These are phyloP conservation scores for Taiozyma sp. DNA, from an alignment of 1,139 yeast genomes.

Conservation along the genomic window DNA sequence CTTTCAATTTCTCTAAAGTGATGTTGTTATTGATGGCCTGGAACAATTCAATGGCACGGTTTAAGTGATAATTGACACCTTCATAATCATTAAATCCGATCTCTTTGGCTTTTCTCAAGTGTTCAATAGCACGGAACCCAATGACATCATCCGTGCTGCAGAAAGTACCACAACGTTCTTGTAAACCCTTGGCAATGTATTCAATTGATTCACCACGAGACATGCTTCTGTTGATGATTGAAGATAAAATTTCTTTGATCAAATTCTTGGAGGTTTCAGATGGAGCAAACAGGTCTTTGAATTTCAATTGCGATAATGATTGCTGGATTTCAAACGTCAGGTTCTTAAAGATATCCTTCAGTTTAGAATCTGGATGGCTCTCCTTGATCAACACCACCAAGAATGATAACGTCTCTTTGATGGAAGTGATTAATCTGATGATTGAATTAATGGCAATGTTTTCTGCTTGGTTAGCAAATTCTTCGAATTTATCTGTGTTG, in stretches of 20 bases:
- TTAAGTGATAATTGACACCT: conserved; percentile 62
- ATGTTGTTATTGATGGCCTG: conserved; percentile 79
- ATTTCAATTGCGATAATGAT: conserved; percentile 61
- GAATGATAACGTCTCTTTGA: conserved; percentile 89
- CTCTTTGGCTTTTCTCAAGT: conserved; percentile 80
- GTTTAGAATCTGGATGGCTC: conserved; percentile 55
- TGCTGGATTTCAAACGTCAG: conserved; percentile 63
- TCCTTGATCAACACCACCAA: conserved; percentile 80
- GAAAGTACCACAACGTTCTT: conserved; percentile 91
- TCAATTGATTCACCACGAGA: conserved; percentile 93
- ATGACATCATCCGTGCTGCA: conserved; percentile 93
- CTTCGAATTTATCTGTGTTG: conserved; percentile 38
- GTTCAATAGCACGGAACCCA: conserved; percentile 91
- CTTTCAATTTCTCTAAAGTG: conserved; percentile 75
- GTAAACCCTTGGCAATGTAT: conserved; percentile 79
- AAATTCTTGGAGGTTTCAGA: conserved; percentile 56
- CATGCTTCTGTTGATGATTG: conserved; percentile 84
- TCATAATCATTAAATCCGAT: conserved; percentile 69
- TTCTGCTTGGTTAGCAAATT: conserved; percentile 84
- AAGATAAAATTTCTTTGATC: conserved; percentile 81
- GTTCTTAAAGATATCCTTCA: conserved; percentile 67
- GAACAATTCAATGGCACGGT: conserved; percentile 70
- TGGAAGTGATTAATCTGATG: conserved; percentile 67
- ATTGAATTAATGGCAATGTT: conserved; percentile 83
- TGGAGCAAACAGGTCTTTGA: conserved; percentile 76